phyloP scores from a whole-genome alignment of 345 rosid genomes.

The Balakata baccata region DNA sequence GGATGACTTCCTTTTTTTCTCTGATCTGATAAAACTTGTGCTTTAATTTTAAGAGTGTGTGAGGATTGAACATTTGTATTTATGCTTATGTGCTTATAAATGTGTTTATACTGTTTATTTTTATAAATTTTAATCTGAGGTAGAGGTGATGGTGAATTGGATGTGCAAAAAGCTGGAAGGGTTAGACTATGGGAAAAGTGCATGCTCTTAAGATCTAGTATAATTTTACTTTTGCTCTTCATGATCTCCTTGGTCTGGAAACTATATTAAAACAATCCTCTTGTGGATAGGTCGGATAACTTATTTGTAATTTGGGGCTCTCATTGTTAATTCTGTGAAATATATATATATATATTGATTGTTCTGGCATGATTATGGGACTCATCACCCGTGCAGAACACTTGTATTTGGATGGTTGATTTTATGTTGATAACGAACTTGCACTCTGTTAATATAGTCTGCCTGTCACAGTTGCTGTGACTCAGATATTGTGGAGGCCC shows the following conservation, averaged over 20 bases:
- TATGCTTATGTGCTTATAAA: not conserved
- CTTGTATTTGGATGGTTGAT: constrained; percentile 9
- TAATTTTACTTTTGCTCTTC: not conserved
- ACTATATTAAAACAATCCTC: not conserved
- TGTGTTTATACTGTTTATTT: not conserved
- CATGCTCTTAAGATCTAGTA: not conserved
- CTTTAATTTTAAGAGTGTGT: not conserved
- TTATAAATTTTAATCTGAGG: not conserved
- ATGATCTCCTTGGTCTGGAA: not conserved
- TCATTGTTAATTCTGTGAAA: not conserved
- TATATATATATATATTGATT: not conserved
- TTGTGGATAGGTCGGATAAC: not conserved
- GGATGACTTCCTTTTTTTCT: constrained; percentile 18
- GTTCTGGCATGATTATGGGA: not conserved
- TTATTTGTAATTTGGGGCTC: not conserved
- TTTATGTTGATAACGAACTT: not conserved
- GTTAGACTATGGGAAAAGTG: not conserved
- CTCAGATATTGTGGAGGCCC: constrained; percentile 89
- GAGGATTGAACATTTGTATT: not conserved
- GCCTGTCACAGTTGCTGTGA: constrained; percentile 75
- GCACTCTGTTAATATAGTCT: constrained; percentile 14
- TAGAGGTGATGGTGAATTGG: not conserved
- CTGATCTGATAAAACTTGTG: not conserved
- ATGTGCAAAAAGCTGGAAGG: not conserved
- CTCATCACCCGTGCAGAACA: not conserved